Evolutionary conservation across 768 basidiomycete genomes (phyloP).

Genomic region (Phylloporus scabripes): DNA sequence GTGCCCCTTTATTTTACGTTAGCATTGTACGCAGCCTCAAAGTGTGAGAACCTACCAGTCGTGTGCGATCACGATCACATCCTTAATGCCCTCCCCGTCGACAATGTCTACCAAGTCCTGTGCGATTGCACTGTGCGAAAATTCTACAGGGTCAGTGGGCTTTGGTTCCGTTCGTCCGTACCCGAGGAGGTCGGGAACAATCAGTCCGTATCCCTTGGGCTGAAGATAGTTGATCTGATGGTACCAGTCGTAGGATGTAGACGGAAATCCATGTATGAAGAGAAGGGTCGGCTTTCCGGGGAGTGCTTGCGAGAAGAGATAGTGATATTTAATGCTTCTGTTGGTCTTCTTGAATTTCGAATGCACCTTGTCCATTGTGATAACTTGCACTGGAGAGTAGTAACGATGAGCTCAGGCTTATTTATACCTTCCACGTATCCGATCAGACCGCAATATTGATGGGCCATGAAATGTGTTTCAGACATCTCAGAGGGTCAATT

Average conservation of each 20-base stretch:
- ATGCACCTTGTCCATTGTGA: conserved; percentile 23
- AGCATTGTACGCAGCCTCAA: no score
- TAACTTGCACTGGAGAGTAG: no score
- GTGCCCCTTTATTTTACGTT: conserved; percentile 24
- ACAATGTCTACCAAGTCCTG: conserved; percentile 37
- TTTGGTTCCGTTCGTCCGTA: conserved; percentile 41
- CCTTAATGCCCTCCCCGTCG: conserved; percentile 30
- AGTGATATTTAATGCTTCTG: conserved; percentile 35
- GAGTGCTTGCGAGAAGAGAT: conserved; percentile 25
- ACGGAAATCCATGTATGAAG: conserved; percentile 44
- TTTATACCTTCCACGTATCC: neutral
- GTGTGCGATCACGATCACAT: conserved; percentile 35
- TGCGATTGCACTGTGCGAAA: conserved; percentile 22
- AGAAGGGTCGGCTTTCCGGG: conserved; percentile 35
- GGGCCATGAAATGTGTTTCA: no score
- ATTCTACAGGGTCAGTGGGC: conserved; percentile 27
- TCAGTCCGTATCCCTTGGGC: conserved; percentile 39
- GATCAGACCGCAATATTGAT: no score
- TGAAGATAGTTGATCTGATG: conserved; percentile 34
- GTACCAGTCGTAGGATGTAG: conserved; percentile 40
- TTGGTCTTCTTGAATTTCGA: conserved; percentile 33
- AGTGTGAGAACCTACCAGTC: no score
- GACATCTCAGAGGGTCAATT: no score
- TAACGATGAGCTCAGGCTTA: neutral
- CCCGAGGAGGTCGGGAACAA: conserved; percentile 46